phyloP scores from a whole-genome alignment of 129 eudicot genomes.

The Oenanthe sinensis region DNA sequence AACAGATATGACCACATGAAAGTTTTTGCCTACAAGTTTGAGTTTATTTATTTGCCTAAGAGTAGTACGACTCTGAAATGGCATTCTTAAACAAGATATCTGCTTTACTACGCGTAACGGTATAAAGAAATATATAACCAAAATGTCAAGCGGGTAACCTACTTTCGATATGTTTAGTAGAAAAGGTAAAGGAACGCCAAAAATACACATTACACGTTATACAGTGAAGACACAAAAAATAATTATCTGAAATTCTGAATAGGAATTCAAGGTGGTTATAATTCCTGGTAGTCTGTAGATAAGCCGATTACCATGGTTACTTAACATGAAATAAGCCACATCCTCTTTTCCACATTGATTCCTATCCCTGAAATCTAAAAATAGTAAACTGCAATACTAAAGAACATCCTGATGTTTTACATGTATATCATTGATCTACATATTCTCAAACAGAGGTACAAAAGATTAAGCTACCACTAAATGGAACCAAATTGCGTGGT shows the following conservation, averaged over 20 bases:
- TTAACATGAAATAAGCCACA: neutral
- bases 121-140: neutral
- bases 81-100: neutral
- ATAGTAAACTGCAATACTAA: neutral
- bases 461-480: neutral
- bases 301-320: neutral
- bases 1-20: neutral
- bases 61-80: neutral
- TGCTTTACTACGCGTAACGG: neutral
- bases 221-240: neutral
- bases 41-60: neutral
- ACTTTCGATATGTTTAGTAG: neutral
- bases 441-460: neutral
- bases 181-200: neutral
- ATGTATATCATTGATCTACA: neutral
- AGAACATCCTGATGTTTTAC: neutral
- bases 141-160: neutral
- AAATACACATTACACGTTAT: neutral
- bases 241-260: neutral
- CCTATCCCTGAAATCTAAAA: neutral
- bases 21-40: neutral
- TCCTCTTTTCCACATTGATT: neutral
- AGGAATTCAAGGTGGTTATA: neutral
- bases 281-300: neutral
- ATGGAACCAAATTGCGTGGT: neutral